Evolutionary conservation across 176 grass and related monocot genomes (phyloP), one percentile per base, ranked within the genome.

Genomic region (Eragrostis nindensis): DNA sequence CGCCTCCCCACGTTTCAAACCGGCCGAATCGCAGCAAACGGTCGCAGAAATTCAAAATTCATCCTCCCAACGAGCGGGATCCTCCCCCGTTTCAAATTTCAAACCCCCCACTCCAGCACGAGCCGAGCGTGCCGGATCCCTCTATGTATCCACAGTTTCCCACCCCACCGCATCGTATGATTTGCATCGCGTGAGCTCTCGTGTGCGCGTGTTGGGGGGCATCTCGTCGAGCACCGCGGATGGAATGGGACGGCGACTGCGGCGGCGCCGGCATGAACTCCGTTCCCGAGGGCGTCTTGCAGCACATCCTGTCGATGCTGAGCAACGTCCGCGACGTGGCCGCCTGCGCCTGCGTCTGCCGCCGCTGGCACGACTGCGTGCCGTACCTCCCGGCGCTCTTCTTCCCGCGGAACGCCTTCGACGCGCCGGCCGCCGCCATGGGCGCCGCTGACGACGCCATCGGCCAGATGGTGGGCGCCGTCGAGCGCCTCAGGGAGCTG

Each of bases 361-460:
- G 78, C 50, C 86, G 89, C 73, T 99, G 96, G 96, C 88, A 82
- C 73, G 89, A 94, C 38, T 89, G 89, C 67, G 79, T 95, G 40
- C 96, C 90, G 10, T 99, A 90, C 84, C 76, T 99, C 49, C 96
- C 96, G 2, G 81, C 92, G 19, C 92, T 99, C 77, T 99, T 87
- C 90, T 99, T 99, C 76, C 86, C 88, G 21, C 70, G 96, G 77
- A 92, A 83, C 76, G 89, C 92, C 21, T 95, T 99, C 62, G 88
- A 93, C 19, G 50, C 74, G 0, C 67, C 42, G 9, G 45, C 74
- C 32, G 19, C 47, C 0, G 66, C 81, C 29, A 26, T 65, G 22
- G 86, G 68, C 40, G 68, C 61, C 3, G 89, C 85, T 7, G 92
- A 99, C 82, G 86, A 78, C 32, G 79, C 79, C 72, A 99, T 99